A percentile compares a stretch with the other conserved stretches of the same genome.
phyloP scores from a whole-genome alignment of 139 green algal genomes.

The Axilococcus clingmanii region DNA sequence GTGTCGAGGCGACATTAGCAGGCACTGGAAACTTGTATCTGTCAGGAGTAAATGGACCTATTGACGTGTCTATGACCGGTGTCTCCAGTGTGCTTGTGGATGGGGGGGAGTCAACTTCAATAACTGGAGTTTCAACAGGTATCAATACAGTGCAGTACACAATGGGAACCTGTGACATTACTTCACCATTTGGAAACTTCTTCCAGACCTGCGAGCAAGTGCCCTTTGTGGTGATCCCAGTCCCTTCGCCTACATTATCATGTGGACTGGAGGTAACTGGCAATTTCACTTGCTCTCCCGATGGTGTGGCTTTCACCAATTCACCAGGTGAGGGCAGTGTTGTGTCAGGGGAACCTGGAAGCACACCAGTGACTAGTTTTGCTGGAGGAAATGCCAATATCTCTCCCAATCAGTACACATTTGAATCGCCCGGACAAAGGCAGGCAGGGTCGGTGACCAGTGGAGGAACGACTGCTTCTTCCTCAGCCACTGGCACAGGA shows the following conservation, averaged over 20 bases:
- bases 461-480: background rate
- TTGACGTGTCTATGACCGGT: conserved; percentile 1
- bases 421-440: background rate
- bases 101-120: background rate
- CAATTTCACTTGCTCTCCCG: conserved; percentile 9
- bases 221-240: conserved; percentile 1
- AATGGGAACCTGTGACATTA: conserved; percentile 6
- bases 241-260: conserved; percentile 6
- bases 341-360: background rate
- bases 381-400: background rate
- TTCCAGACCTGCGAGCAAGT: conserved; percentile 1
- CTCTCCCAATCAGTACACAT: background rate
- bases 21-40: background rate
- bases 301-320: background rate
- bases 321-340: background rate
- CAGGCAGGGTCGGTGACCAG: background rate
- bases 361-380: background rate
- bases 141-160: conserved; percentile 11
- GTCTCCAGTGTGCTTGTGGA: conserved; percentile 5
- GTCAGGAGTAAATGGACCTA: background rate
- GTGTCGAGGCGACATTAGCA: background rate
- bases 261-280: conserved; percentile 16
- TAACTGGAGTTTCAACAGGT: background rate
- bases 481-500: background rate
- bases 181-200: conserved; percentile 6